These are phyloP conservation scores for Suillus tomentosus DNA, from an alignment of 768 basidiomycete genomes.

Conservation along the genomic window DNA sequence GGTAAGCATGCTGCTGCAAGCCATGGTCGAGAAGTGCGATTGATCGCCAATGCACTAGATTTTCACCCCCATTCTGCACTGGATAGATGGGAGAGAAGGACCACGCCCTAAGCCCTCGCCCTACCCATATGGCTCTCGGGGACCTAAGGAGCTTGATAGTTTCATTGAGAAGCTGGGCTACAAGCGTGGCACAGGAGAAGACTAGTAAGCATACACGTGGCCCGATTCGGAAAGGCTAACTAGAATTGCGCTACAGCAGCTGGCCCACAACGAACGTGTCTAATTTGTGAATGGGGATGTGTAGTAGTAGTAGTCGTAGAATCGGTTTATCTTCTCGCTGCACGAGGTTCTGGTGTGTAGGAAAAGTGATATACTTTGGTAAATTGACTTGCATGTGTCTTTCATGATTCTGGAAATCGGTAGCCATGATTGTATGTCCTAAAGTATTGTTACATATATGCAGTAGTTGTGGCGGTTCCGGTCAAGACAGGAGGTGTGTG, in stretches of 20 bases:
- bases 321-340: background rate
- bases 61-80: constrained; percentile 92
- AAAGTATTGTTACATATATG: background rate
- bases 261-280: constrained; percentile 32
- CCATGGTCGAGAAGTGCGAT: background rate
- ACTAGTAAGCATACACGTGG: constrained; percentile 63
- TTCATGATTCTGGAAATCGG: constrained; percentile 9
- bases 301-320: background rate
- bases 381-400: constrained; percentile 8
- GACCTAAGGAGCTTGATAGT: constrained; percentile 79
- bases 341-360: constrained; percentile 7
- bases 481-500: background rate
- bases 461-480: background rate
- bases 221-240: constrained; percentile 1
- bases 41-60: constrained; percentile 52
- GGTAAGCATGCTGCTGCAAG: constrained; percentile 45
- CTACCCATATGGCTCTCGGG: constrained; percentile 94
- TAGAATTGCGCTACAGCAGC: constrained; percentile 15
- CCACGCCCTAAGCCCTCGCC: constrained; percentile 65
- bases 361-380: constrained; percentile 13
- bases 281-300: constrained; percentile 21
- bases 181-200: constrained; percentile 55
- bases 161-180: constrained; percentile 81
- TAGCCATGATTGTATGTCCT: constrained; percentile 1
- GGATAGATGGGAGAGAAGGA: constrained; percentile 84